Conservation (phyloP, 768 basidiomycete species). For the Pholiota conissans region DNA sequence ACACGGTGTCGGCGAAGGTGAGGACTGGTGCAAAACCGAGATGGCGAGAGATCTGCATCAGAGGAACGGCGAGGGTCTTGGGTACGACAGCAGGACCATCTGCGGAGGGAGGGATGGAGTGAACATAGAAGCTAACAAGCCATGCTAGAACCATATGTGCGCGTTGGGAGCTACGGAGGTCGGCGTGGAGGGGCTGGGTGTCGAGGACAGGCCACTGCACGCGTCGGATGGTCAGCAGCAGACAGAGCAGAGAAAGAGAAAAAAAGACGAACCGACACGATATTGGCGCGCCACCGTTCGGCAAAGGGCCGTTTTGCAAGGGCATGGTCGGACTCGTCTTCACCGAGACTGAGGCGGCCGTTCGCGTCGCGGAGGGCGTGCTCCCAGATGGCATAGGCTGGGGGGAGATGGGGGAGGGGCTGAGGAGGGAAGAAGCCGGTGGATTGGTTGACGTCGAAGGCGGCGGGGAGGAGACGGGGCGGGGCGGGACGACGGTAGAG, state of each 20-base stretch:
- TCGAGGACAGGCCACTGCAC: constrained; percentile 72
- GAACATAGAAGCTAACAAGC: constrained; percentile 88
- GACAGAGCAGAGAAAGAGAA: constrained; percentile 1
- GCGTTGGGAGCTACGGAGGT: constrained; percentile 69
- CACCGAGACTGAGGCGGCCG: constrained; percentile 54
- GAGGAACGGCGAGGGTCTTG: constrained; percentile 71
- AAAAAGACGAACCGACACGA: constrained; percentile 57
- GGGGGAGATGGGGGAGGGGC: constrained; percentile 57
- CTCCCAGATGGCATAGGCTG: constrained; percentile 71
- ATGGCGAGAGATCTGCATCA: constrained; percentile 70
- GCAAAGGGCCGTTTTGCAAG: constrained; percentile 50
- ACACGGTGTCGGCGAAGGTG: constrained; percentile 94
- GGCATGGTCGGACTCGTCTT: constrained; percentile 50
- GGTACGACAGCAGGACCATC: constrained; percentile 60
- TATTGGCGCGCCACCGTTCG: constrained; percentile 65
- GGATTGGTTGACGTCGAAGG: constrained; percentile 58
- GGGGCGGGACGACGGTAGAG: constrained; percentile 27
- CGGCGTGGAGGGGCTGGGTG: constrained; percentile 47
- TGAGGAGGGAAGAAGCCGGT: constrained; percentile 85
- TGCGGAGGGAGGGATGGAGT: constrained; percentile 59
- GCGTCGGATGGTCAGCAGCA: constrained; percentile 5
- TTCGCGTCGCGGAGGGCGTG: constrained; percentile 54
- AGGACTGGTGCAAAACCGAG: constrained; percentile 91
- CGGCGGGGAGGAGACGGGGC: constrained; percentile 33
- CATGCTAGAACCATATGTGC: constrained; percentile 90